Evolutionary conservation across 768 basidiomycete genomes (phyloP), one percentile per base, ranked within the genome.

Genomic region (Cantharellus anzutake): DNA sequence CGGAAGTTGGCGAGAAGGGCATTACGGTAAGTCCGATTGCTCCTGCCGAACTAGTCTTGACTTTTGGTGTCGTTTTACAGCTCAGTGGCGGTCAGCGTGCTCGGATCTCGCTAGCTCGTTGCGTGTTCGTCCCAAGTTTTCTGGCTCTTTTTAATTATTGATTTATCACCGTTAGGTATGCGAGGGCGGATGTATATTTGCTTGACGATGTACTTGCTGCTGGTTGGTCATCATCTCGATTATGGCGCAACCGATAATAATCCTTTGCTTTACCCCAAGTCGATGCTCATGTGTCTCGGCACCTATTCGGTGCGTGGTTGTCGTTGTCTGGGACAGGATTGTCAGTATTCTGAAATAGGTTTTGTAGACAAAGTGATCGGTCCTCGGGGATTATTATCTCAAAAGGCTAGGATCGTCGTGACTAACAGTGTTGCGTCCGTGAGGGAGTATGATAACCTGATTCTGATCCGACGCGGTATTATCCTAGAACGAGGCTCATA

Each of bases 391-490:
- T 65, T 94, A 0, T 79, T 94, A 41, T 78, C 84, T 4, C 77
- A 79, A 14, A 93, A 93, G 69, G 89, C 89, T 5, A 76, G 91
- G 39, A 76, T 93, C 58, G 71, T 93, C 3, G 86, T 91, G 56
- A 94, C 90, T 48, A 92, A 94, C 69, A 82, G 81, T 60, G 80
- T 93, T 58, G 78, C 88, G n/a, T 92, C 86, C 66, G 74, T 92
- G 42, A 76, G 77, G 53, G 74, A 86, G 59, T 86, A 88, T 58
- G 85, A 92, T 66, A 75, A 82, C 52, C 72, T 93, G 14, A 69
- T 77, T 56, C 89, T 82, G 70, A 71, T 96, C 42, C 82, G 87
- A 20, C 80, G 82, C 34, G 91, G 91, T 11, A 82, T 91, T 66
- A 80, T 93, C 59, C 70, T 88, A 4, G 91, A 94, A 71, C 72